Conservation (phyloP, 495 filamentous ascomycete genomes). For the Hypoxylon fragiforme region DNA sequence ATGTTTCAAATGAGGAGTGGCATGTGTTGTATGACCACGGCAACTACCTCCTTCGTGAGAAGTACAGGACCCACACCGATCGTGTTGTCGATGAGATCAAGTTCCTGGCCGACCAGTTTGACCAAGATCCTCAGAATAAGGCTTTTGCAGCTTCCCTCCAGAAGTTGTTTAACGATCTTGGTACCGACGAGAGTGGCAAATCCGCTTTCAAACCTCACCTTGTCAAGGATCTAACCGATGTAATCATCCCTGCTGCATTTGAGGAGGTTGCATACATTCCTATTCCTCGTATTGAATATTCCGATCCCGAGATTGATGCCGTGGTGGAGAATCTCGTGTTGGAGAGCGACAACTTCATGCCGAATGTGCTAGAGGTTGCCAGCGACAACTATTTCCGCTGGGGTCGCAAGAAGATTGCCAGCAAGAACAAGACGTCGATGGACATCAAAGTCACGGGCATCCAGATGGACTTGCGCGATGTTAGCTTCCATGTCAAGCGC, state of each 20-base stretch:
- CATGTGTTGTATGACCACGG: constrained; percentile 83
- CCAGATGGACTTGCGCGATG: constrained; percentile 84
- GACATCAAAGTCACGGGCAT: constrained; percentile 86
- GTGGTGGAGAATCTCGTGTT: constrained; percentile 92
- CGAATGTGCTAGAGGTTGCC: constrained; percentile 87
- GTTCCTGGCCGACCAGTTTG: constrained; percentile 87
- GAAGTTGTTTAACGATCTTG: constrained; percentile 86
- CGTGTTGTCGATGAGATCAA: constrained; percentile 87
- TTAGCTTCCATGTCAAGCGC: constrained; percentile 93
- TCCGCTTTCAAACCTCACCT: constrained; percentile 88
- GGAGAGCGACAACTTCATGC: constrained; percentile 96
- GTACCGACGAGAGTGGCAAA: constrained; percentile 78
- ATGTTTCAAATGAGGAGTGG: constrained; percentile 81
- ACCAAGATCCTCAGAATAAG: constrained; percentile 82
- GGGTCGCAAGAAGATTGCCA: constrained; percentile 78
- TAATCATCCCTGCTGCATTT: constrained; percentile 83
- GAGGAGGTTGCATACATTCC: constrained; percentile 91
- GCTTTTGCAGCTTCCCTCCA: constrained; percentile 72
- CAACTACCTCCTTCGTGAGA: constrained; percentile 83
- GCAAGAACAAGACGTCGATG: constrained; percentile 78
- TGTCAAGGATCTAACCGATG: constrained; percentile 81
- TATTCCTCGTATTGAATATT: constrained; percentile 91
- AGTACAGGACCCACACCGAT: constrained; percentile 85
- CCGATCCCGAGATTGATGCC: constrained; percentile 81
- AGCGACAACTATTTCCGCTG: constrained; percentile 95